Evolutionary conservation across 2,329 filamentous ascomycete species (phyloP), one percentile per base, ranked within the genome.

Genomic region (Cyphellophora europaea): DNA sequence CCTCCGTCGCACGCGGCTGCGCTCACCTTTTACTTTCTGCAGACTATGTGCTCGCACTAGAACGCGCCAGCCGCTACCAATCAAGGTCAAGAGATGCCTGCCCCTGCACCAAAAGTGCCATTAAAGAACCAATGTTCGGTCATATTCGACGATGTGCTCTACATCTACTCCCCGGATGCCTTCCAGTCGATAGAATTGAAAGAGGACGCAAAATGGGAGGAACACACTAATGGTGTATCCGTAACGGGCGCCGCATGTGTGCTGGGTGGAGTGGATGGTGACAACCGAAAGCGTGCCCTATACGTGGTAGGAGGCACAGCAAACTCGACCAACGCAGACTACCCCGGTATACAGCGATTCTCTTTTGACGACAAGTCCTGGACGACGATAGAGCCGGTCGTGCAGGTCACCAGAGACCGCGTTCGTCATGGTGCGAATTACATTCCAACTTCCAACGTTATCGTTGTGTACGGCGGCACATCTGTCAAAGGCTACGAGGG

Each of bases 231-330:
- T 54, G 85, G 84, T 32, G 70, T 79, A 41, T 65, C 77, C 12
- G 82, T 94, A 14, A 77, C 74, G 2, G 84, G 82, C 30, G 84
- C 74, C 27, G 75, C 76, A 5, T 96, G 89, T 58, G 81, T 93
- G 14, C 78, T 77, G 36, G 78, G 77, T 23, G 72, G 69, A 15
- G 69, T 79, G 6, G 58, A 62, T 14, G 69, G 69, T 13, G 69
- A 82, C 43, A 54, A 68, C 12, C 62, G 66, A 27, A 61, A 72
- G 33, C 69, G 79, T 4, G 81, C 72, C 16, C 68, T 95, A 18
- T 94, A 81, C 53, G 71, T 95, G 30, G 76, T 96, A 23, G 89
- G 89, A 48, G 89, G 89, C 35, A 53, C 56, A 32, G 72, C 67
- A n/a, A 61, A 65, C 38, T 49, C 57, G 27, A 65, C 68, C 38